Conservation (phyloP, 2,329 filamentous ascomycete genomes). For the Tolypocladium tundrense region DNA sequence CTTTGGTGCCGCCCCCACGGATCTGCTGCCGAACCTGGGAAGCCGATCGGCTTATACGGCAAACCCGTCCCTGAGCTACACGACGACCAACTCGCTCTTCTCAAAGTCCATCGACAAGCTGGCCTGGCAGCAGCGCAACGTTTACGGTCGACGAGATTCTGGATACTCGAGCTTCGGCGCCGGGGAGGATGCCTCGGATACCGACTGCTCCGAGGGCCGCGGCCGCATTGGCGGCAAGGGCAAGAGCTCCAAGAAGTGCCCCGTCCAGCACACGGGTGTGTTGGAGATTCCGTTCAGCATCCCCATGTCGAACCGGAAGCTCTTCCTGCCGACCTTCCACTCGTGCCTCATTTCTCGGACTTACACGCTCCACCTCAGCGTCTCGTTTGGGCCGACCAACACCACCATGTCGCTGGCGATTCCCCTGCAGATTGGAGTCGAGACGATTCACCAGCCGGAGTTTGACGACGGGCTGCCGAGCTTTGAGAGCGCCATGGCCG, state of each 20-base stretch:
- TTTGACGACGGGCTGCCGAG: constrained; percentile 29
- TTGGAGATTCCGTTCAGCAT: constrained; percentile 39
- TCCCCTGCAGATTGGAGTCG: constrained; percentile 42
- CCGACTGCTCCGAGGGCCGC: constrained; percentile 14
- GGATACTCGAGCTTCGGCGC: constrained; percentile 38
- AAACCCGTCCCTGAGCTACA: constrained; percentile 36
- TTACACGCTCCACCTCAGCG: constrained; percentile 39
- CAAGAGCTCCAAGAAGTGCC: constrained; percentile 16
- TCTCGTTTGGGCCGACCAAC: constrained; percentile 31
- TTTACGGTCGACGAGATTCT: constrained; percentile 35
- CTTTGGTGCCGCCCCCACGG: constrained; percentile 36
- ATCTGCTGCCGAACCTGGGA: constrained; percentile 39
- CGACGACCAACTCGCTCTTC: constrained; percentile 31
- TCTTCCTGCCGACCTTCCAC: constrained; percentile 47
- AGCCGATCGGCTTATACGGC: constrained; percentile 27
- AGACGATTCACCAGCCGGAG: constrained; percentile 20
- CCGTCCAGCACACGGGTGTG: constrained; percentile 28
- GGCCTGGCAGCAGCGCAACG: constrained; percentile 30
- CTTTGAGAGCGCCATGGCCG: constrained; percentile 37
- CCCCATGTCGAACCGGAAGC: constrained; percentile 34
- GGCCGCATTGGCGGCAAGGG: constrained; percentile 6
- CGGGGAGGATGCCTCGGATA: constrained; percentile 24
- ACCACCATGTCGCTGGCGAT: constrained; percentile 33
- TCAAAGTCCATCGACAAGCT: constrained; percentile 22
- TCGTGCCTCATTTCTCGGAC: constrained; percentile 45